Evolutionary conservation across 2,329 filamentous ascomycete genomes (phyloP).

Genomic region (Geoglossum cookeanum): DNA sequence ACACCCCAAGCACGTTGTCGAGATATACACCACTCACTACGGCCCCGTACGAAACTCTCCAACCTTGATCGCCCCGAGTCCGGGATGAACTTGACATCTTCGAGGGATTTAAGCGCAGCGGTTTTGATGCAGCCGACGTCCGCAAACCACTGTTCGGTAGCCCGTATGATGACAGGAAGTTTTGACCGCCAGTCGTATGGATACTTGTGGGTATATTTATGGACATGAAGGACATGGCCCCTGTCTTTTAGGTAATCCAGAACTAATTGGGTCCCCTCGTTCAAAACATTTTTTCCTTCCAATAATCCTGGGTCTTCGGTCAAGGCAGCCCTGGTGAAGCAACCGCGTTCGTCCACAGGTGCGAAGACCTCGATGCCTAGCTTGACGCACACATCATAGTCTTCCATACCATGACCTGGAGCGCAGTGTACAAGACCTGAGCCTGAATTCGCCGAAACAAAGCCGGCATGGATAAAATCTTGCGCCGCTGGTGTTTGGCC

Average conservation of each 20-base stretch:
- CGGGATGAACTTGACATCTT: slow-evolving; percentile 61
- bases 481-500: slow-evolving; percentile 37
- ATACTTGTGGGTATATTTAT: slow-evolving; percentile 74
- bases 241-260: slow-evolving; percentile 45
- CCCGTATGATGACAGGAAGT: slow-evolving; percentile 71
- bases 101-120: slow-evolving; percentile 48
- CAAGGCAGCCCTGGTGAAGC: slow-evolving; percentile 63
- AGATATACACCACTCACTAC: slow-evolving; percentile 96
- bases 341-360: slow-evolving; percentile 64
- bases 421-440: slow-evolving; percentile 90
- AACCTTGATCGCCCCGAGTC: slow-evolving; percentile 53
- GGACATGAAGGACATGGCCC: slow-evolving; percentile 43
- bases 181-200: slow-evolving; percentile 98
- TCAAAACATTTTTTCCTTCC: slow-evolving; percentile 52
- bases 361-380: slow-evolving; percentile 57
- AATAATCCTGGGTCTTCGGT: slow-evolving; percentile 48
- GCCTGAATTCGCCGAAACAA: slow-evolving; percentile 78
- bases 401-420: slow-evolving; percentile 90
- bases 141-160: slow-evolving; percentile 95
- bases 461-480: slow-evolving; percentile 64
- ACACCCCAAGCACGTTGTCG: slow-evolving; percentile 92
- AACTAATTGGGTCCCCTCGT: slow-evolving; percentile 48
- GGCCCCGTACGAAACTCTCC: slow-evolving; percentile 67
- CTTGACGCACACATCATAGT: slow-evolving; percentile 64
- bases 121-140: slow-evolving; percentile 71